phyloP scores from a whole-genome alignment of 345 rosid genomes.

The Gossypium australe region DNA sequence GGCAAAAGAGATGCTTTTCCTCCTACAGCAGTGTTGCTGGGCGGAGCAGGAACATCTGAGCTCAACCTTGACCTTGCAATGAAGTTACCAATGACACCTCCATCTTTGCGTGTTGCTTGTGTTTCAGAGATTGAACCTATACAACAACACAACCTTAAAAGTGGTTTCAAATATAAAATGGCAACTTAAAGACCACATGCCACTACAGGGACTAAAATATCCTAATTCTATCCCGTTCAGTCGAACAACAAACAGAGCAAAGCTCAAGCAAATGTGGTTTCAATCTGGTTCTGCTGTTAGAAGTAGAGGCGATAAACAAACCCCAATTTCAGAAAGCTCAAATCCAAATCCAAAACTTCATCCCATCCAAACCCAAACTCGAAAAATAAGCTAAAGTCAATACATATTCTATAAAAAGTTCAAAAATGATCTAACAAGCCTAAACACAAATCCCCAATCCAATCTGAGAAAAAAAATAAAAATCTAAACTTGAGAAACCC shows the following conservation, averaged over 20 bases:
- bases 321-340: no score
- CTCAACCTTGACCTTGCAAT: constrained; percentile 42
- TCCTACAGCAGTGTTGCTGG: constrained; percentile 30
- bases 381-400: neutral
- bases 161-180: neutral
- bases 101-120: constrained; percentile 29
- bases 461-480: neutral
- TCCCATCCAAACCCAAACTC: neutral
- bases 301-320: no score
- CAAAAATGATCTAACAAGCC: neutral
- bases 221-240: neutral
- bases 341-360: neutral
- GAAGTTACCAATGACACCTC: constrained; percentile 31
- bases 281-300: no score
- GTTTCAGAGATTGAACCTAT: constrained; percentile 28
- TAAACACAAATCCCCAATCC: neutral
- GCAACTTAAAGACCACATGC: no score
- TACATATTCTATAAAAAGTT: neutral
- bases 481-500: no score
- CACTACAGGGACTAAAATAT: neutral
- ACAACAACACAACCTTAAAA: neutral
- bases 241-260: neutral
- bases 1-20: constrained; percentile 92
- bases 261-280: neutral
- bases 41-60: constrained; percentile 28